Evolutionary conservation across 208 protist species (phyloP), one percentile per base, ranked within the genome.

Genomic region (Strigomonas culicis): DNA sequence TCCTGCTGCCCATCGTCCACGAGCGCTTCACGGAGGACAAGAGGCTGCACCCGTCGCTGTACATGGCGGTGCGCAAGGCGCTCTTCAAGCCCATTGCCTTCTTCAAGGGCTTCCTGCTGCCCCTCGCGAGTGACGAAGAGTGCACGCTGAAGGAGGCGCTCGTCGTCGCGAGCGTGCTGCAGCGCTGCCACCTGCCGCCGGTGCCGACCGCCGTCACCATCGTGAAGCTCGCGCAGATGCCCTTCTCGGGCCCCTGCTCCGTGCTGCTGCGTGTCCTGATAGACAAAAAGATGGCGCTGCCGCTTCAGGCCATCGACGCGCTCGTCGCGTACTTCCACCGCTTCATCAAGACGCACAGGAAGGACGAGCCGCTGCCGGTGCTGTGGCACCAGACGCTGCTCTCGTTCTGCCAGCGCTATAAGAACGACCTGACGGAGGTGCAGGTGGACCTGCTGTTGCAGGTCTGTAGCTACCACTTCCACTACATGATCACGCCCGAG

Each of bases 71-170:
- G 30, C 94, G 95, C 58, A 99, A 99, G 82, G 87, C 97, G 8
- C 79, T 99, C 17, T 99, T 97, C 79, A 99, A 99, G 85, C 98
- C 98, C 6, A 85, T 94, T 6, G 98, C 98, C 21, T 99, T 99
- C 75, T 99, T 98, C 83, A 99, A 99, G 66, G 99, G 98, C 8
- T 96, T 99, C 55, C 68, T 99, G 28, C 80, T 99, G 15, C 99
- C 99, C 4, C 81, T 99, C 2, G 95, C 90, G 21, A 90, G 97
- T 53, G 87, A 94, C 57, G 82, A 96, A 53, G 84, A 97, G 66
- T 98, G 93, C 75, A 98, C 96, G 36, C 77, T 99, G 55, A 84
- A 92, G 19, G 97, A 99, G 76, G 96, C 98, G 13, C 78, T 95
- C 11, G 96, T 99, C 30, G 75, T 99, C 34, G 90, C 94, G 2